Conservation (phyloP, 2,329 filamentous ascomycete species). For the Sclerotinia sclerotiorum region DNA sequence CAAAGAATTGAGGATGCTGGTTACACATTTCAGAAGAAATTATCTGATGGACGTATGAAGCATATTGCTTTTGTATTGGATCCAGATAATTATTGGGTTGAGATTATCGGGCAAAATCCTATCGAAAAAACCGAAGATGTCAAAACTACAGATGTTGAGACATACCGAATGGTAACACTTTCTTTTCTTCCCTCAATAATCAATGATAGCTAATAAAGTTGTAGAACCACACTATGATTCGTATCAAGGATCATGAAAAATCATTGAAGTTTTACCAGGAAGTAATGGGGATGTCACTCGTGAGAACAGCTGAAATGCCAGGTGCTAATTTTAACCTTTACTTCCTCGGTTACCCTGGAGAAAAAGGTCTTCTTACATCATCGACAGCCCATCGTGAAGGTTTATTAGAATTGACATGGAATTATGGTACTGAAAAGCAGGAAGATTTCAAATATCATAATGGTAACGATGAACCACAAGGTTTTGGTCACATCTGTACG, state of each 20-base stretch:
- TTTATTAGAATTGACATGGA: conserved; percentile 86
- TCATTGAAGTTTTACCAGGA: conserved; percentile 82
- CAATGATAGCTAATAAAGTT: background rate
- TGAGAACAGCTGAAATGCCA: conserved; percentile 69
- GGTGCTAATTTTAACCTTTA: conserved; percentile 83
- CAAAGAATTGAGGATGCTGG: conserved; percentile 84
- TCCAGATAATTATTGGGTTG: conserved; percentile 83
- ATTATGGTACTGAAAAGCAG: conserved; percentile 81
- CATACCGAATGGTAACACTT: conserved; percentile 66
- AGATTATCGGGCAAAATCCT: conserved; percentile 72
- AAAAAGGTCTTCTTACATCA: conserved; percentile 53
- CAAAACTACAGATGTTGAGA: conserved; percentile 68
- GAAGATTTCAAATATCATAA: conserved; percentile 83
- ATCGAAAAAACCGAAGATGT: conserved; percentile 71
- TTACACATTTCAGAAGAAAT: conserved; percentile 93
- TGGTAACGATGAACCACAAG: conserved; percentile 87
- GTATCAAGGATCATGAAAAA: conserved; percentile 78
- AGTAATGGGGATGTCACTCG: conserved; percentile 80
- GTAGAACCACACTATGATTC: conserved; percentile 90
- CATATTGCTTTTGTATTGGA: conserved; percentile 89
- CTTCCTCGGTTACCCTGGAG: conserved; percentile 78
- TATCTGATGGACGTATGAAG: conserved; percentile 83
- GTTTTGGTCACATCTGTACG: conserved; percentile 90
- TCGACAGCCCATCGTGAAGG: conserved; percentile 72
- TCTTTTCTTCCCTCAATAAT: background rate